Base-by-base conservation (phyloP, 2,329 filamentous ascomycete species). In the Phialocephala subalpina region DNA sequence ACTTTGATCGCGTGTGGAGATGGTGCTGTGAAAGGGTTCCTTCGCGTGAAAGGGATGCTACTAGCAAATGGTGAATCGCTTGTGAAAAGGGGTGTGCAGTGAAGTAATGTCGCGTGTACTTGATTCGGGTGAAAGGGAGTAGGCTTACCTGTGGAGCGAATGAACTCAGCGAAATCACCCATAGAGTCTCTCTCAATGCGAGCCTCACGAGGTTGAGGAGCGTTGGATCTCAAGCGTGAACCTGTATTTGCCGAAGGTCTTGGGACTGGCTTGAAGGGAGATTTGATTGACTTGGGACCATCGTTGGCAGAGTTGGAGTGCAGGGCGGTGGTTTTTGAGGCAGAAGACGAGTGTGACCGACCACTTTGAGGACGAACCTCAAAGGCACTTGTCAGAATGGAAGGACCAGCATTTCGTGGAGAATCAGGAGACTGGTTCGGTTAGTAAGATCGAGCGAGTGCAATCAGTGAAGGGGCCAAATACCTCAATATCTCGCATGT, bases 111-210 rank as follows among this genome's bases (percentile, higher is more conserved):
- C 22, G 27, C 4, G 29, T 33, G 25, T 47, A 33, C 16, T 45
- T 27, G 2, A n/a, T 7, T 25, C 20, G 56, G 35, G 56, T 42
- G 49, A 53, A 29, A 53, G 5, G 11, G 25, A 33, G 12, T 3
- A 1, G n/a, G 33, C 63, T 63, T 65, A 58, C 70, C 70, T 35
- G 93, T 97, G 0, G 91, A 92, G 66, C 93, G 90, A 73, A 97
- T 93, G 76, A 97, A 97, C 66, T 97, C 91, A 25, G 93, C 92
- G 80, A 97, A 93, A 73, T 97, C 94, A 55, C 89, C 84, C 9
- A 91, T 87, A 0, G 93, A 93, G 68, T 94, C 91, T 5, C 84
- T 83, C 11, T 88, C 84, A 9, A 92, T 82, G 67, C 91, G 86
- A 1, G 93, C 89, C 70, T 97, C 94, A 69, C 94, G 87, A 27